Base-by-base conservation (phyloP, 2,329 filamentous ascomycete genomes). In the Aureobasidium sp. region DNA sequence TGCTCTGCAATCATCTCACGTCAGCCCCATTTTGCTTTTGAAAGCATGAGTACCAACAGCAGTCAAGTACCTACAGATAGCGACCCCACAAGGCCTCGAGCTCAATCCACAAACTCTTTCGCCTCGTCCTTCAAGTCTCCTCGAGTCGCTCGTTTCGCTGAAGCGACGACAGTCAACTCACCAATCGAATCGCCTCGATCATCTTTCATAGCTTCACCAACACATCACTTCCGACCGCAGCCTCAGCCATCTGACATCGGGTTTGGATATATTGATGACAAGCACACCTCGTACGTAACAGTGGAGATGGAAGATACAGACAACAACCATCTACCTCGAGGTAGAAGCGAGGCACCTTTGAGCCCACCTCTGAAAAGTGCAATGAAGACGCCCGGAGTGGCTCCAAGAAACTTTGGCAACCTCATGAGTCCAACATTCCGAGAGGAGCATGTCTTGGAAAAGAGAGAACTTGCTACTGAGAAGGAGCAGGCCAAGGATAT, bases 381-480 rank as follows among this genome's bases (percentile, higher is more conserved):
- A 58, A 81, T 96, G 80, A 95, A 84, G 77, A 86, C 89, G 19
- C 92, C 93, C 4, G 90, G 91, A 21, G 93, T 90, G 2, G 86
- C 89, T 4, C 89, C 82, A 29, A 83, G 87, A 68, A 83, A 81
- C 63, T 60, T 62, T 29, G 47, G 47, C 17, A 94, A 93, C 73
- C 88, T 89, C 21, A 77, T 96, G 65, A 96, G 91, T 75, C 92
- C 93, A 42, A 96, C 92, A 0, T 97, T 96, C 73, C 81, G 83
- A 55, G 89, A 97, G 76, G 93, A 96, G 75, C 84, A 93, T 54
- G 75, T 88, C 4, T 77, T 97, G 33, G 93, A 96, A 77, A 92
- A 93, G 79, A 83, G 86, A 61, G 93, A 97, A 72, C 81, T 81
- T 60, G 74, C 79, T 64, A 93, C 93, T 0, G 92, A 96, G 61